Base-by-base conservation (phyloP, 1,139 yeast genomes). In the Sugiyamaella castrensis region DNA sequence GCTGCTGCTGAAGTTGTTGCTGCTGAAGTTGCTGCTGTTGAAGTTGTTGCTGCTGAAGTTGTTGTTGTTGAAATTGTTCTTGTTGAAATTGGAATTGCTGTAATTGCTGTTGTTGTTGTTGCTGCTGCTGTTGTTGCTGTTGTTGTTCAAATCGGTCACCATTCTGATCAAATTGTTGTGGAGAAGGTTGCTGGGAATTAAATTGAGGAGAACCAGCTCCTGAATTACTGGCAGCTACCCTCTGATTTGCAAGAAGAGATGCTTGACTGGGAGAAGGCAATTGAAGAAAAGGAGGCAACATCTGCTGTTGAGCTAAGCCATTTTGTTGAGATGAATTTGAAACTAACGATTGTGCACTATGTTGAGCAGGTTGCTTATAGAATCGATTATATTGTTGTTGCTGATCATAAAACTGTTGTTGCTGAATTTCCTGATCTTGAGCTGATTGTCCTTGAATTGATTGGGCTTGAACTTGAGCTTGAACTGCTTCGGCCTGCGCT, bases 221-320 rank as follows among this genome's bases (percentile, higher is more conserved):
- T 52, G 56, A 26, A 47, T 43, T 46, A 51, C 50, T 54, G 37
- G 46, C 53, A 8, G 54, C 53, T 19, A 55, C 53, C 32, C 59
- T 41, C 51, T 58, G 60, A 35, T 52, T 55, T 2, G 59, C 55
- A 41, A 56, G 36, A 30, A 58, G 52, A 13, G 61, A 57, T 11
- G 61, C 55, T 45, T 59, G 63, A 32, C 60, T 53, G 11, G 64
- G 62, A 16, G 61, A 50, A 8, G 64, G 64, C 49, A 60, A 43
- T 46, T 60, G 65, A 29, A 60, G 52, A 39, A 54, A 56, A 6
- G 63, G 59, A 12, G 58, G 50, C 35, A 43, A 49, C 12, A 35
- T 47, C 44, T 44, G 48, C 32, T 37, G 51, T 26, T 37, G 49
- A 11, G 31, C 39, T 13, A 9, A 11, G 4, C 35, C 31, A 19